Percentiles rank a stretch among this genome's conserved stretches.
These are phyloP conservation scores for Diplosphaera chodatii DNA, from an alignment of 139 green algal genomes.

Conservation along the genomic window DNA sequence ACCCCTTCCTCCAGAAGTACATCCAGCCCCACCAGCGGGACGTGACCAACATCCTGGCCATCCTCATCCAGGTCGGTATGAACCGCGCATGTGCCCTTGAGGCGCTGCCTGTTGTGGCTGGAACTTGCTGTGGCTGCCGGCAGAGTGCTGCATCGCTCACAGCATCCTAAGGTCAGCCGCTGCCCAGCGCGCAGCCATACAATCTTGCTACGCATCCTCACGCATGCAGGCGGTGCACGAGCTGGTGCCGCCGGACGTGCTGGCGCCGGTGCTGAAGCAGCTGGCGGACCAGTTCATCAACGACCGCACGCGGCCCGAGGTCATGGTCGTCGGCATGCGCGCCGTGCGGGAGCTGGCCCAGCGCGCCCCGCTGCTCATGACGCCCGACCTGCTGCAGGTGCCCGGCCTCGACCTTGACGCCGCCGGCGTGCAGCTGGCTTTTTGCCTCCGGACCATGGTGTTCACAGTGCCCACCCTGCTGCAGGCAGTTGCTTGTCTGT, in stretches of 20 bases:
- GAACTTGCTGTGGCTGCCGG: too few relatives aligned
- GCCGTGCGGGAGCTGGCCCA: constrained; percentile 86
- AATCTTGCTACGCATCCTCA: too few relatives aligned
- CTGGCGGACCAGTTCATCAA: constrained; percentile 95
- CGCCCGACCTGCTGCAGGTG: constrained; percentile 74
- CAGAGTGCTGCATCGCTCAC: too few relatives aligned
- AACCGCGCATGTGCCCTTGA: too few relatives aligned
- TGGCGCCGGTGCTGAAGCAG: constrained; percentile 84
- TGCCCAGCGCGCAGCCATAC: too few relatives aligned
- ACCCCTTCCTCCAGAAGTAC: constrained; percentile 86
- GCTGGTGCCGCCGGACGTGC: constrained; percentile 83
- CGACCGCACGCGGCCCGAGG: constrained; percentile 69
- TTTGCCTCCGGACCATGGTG: background rate
- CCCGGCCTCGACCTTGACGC: too few relatives aligned
- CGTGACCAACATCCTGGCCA: constrained; percentile 77
- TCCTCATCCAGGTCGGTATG: constrained; percentile 56
- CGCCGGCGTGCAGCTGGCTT: too few relatives aligned
- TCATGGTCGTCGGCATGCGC: constrained; percentile 87
- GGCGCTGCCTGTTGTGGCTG: too few relatives aligned
- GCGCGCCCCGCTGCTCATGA: constrained; percentile 85
- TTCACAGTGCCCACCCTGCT: too few relatives aligned
- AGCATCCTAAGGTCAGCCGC: too few relatives aligned
- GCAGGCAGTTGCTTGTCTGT: too few relatives aligned
- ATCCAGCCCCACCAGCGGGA: constrained; percentile 71
- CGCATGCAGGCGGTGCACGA: constrained; percentile 26